Percentiles rank a stretch among this genome's conserved stretches.
Evolutionary conservation across 2,329 filamentous ascomycete genomes (phyloP).

Genomic region (Pestalotiopsis sp.): DNA sequence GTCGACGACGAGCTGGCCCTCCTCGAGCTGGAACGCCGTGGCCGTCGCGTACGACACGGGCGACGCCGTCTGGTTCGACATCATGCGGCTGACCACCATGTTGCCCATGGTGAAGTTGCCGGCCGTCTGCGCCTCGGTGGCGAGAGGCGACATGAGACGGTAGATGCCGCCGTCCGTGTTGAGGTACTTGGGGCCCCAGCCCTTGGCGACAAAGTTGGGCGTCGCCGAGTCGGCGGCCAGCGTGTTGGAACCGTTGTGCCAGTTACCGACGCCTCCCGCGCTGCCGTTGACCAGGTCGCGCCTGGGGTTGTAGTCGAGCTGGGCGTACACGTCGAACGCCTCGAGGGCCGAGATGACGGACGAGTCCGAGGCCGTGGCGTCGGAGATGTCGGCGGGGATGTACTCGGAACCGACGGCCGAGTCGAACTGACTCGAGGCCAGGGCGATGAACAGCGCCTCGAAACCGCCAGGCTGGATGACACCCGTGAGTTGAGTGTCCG

Average conservation of each 20-base stretch:
- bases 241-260: slow-evolving; percentile 40
- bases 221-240: slow-evolving; percentile 32
- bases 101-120: slow-evolving; percentile 16
- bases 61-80: slow-evolving; percentile 16
- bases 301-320: slow-evolving; percentile 42
- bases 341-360: slow-evolving; percentile 38
- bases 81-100: slow-evolving; percentile 3
- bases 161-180: slow-evolving; percentile 38
- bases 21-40: slow-evolving; percentile 29
- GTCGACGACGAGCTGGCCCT: slow-evolving; percentile 25
- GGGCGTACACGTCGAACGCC: slow-evolving; percentile 45
- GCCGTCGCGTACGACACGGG: slow-evolving; percentile 13
- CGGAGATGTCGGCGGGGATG: slow-evolving; percentile 17
- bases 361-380: slow-evolving; percentile 28
- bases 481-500: slow-evolving; percentile 49
- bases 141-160: slow-evolving; percentile 46
- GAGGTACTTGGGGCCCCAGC: slow-evolving; percentile 48
- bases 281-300: slow-evolving; percentile 43
- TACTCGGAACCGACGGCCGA: slow-evolving; percentile 9
- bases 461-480: slow-evolving; percentile 51
- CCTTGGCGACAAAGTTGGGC: slow-evolving; percentile 47
- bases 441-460: slow-evolving; percentile 45
- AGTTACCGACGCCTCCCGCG: slow-evolving; percentile 34
- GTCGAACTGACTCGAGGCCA: slow-evolving; percentile 20
- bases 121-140: slow-evolving; percentile 40